Base-by-base conservation (phyloP, 2,329 filamentous ascomycete genomes). In the Fusarium burgessii region DNA sequence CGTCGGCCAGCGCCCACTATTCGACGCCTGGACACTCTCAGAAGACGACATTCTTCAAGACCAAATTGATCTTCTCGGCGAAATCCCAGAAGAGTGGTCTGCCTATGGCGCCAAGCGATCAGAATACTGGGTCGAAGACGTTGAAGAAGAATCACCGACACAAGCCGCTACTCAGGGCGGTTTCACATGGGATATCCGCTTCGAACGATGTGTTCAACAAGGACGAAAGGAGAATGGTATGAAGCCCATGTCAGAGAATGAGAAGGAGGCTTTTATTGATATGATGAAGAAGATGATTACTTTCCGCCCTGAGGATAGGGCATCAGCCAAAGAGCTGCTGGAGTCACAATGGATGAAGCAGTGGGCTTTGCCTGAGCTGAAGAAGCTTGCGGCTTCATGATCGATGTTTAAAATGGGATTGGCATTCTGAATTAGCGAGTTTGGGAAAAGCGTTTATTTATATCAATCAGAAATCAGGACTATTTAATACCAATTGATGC, bases 211-310 rank as follows among this genome's bases (percentile, higher is more conserved):
- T 17, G 47, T 73, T 6, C 71, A 73, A 17, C 63, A 73, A 23
- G 68, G 63, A 45, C 58, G 71, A 42, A 58, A 58, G 17, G 71
- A 73, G n/a, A 69, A 62, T 13, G 57, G 55, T 20, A 68, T 73
- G 59, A 49, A 66, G 23, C 43, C 45, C 46, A 66, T 73, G 47
- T 68, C 67, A 2, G 56, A 58, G 9, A 63, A 73, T 6, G 71
- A 73, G n/a, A 73, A 59, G 35, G 49, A 59, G n/a, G 71, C 58
- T 5, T 73, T 73, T 14, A 45, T 73, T 11, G 67, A 68, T 18
- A 73, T 73, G 71, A 73, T 73, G 71, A 73, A 62, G 20, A 54
- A 47, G 18, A 73, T 73, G 5, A 73, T 73, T 17, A 56, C 59
- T 1, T 73, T 73, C 23, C 67, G 70, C 5, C 71, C 71, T 2